Evolutionary conservation across 768 basidiomycete genomes (phyloP).

Genomic region (Postia placenta): DNA sequence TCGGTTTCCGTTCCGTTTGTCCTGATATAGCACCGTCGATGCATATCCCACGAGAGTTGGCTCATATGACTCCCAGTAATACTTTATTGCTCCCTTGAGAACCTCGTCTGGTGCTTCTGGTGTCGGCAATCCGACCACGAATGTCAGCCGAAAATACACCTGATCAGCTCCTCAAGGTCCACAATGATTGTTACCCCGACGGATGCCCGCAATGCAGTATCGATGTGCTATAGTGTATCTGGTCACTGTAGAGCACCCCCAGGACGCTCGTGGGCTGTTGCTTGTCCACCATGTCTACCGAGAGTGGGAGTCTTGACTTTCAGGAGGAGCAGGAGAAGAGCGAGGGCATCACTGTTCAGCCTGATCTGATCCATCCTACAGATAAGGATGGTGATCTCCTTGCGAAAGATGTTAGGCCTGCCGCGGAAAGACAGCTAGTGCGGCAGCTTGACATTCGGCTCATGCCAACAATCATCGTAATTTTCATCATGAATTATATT

Average conservation of each 20-base stretch:
- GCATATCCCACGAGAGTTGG: too few species aligned
- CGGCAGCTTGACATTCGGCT: conserved; percentile 51
- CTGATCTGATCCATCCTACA: background rate
- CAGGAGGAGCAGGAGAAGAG: background rate
- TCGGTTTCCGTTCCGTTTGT: too few species aligned
- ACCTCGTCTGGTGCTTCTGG: too few species aligned
- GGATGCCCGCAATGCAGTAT: background rate
- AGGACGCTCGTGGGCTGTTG: background rate
- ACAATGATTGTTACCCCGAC: too few species aligned
- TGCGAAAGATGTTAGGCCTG: conserved; percentile 13
- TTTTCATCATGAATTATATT: conserved; percentile 65
- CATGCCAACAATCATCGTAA: conserved; percentile 50
- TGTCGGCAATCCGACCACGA: too few species aligned
- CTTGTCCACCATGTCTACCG: background rate
- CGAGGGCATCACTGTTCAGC: background rate
- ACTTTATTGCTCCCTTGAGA: too few species aligned
- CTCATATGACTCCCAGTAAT: too few species aligned
- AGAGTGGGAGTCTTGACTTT: background rate
- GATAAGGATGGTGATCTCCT: conserved; percentile 19
- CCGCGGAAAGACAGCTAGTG: conserved; percentile 36
- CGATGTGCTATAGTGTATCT: background rate
- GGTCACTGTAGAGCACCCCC: background rate
- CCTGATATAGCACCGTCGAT: too few species aligned
- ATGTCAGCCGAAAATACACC: too few species aligned
- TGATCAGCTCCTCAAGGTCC: too few species aligned